phyloP scores from a whole-genome alignment of 2,329 filamentous ascomycete species.

The Colletotrichum kahawae region DNA sequence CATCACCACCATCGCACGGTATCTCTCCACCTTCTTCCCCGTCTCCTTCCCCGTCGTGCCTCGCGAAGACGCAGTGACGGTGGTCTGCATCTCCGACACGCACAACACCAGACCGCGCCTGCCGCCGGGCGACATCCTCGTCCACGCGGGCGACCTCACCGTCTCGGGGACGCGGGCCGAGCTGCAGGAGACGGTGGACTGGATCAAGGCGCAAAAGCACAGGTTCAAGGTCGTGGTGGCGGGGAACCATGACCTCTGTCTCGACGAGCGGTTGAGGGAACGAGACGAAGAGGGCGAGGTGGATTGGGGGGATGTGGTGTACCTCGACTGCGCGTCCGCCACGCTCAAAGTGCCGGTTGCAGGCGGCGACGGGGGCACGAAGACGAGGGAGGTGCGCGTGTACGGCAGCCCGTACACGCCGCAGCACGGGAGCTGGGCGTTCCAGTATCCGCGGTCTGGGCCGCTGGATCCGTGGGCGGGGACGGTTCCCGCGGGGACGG shows the following conservation, averaged over 20 bases:
- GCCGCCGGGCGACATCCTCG: conserved; percentile 47
- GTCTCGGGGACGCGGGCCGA: conserved; percentile 46
- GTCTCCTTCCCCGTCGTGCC: neutral
- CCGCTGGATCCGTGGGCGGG: conserved; percentile 31
- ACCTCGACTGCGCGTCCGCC: conserved; percentile 26
- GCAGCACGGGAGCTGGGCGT: conserved; percentile 42
- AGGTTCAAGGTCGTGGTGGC: conserved; percentile 48
- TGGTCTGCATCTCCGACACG: conserved; percentile 51
- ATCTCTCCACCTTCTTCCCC: neutral
- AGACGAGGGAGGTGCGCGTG: conserved; percentile 27
- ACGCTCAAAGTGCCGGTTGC: conserved; percentile 27
- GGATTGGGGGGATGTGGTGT: conserved; percentile 29
- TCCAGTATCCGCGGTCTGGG: conserved; percentile 39
- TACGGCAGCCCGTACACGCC: conserved; percentile 40
- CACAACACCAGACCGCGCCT: conserved; percentile 42
- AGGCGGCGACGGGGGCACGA: conserved; percentile 14
- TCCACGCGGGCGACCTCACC: conserved; percentile 55
- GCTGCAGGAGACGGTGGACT: conserved; percentile 42
- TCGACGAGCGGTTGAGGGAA: conserved; percentile 27
- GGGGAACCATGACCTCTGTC: conserved; percentile 49
- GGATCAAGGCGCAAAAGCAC: conserved; percentile 45
- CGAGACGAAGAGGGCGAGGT: neutral
- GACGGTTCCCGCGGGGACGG: conserved; percentile 28
- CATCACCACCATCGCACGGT: neutral
- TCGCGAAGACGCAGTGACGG: neutral